Evolutionary conservation across 352 stramenopile species (phyloP).

Genomic region (Phytophthora rubi): DNA sequence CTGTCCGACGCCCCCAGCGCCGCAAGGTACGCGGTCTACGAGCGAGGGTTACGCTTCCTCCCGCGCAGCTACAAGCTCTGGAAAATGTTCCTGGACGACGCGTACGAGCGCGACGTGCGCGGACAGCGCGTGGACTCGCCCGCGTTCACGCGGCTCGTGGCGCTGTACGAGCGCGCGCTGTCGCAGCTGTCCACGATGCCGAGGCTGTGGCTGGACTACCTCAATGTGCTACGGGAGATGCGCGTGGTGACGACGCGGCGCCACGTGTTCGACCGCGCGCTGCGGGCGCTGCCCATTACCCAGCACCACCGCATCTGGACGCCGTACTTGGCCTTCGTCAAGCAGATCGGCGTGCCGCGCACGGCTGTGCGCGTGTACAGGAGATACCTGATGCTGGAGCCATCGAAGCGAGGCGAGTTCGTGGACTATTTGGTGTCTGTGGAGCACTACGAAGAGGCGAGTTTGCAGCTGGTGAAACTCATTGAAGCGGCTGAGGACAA

Average conservation of each 20-base stretch:
- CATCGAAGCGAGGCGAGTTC: constrained; percentile 71
- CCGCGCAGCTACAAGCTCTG: constrained; percentile 97
- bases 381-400: constrained; percentile 89
- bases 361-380: constrained; percentile 89
- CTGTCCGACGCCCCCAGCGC: constrained; percentile 32
- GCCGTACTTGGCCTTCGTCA: constrained; percentile 92
- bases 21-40: constrained; percentile 74
- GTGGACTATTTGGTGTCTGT: constrained; percentile 81
- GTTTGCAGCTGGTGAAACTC: constrained; percentile 80
- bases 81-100: constrained; percentile 88
- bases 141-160: constrained; percentile 44
- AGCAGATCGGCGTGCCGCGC: constrained; percentile 71
- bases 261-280: constrained; percentile 94
- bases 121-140: constrained; percentile 66
- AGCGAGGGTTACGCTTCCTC: constrained; percentile 84
- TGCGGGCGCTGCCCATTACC: constrained; percentile 96
- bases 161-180: constrained; percentile 91
- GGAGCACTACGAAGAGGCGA: constrained; percentile 83
- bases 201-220: constrained; percentile 95
- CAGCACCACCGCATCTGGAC: constrained; percentile 98
- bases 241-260: constrained; percentile 82
- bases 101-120: constrained; percentile 66
- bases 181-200: constrained; percentile 96
- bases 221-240: constrained; percentile 77
- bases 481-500: constrained; percentile 69